Percentiles rank a stretch among this genome's conserved stretches.
Evolutionary conservation across 2,329 filamentous ascomycete species (phyloP).

Genomic region (Aspergillus ibericus): DNA sequence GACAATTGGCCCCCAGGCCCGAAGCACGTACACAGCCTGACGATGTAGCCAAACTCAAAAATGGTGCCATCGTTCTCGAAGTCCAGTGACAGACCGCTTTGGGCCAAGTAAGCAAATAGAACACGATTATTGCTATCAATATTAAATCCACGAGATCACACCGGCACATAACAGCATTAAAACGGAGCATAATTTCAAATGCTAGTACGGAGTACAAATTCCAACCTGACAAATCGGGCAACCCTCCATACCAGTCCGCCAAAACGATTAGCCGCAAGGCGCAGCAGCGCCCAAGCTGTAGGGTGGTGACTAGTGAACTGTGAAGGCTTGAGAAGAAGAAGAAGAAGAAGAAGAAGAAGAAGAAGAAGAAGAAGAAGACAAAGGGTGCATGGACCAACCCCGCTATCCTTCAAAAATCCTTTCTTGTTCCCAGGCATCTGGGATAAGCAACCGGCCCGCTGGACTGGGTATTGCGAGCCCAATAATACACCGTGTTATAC

Average conservation of each 20-base stretch:
- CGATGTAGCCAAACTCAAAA: conserved; percentile 1
- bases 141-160: not conserved
- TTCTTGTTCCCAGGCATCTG: conserved; percentile 2
- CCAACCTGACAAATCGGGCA: not conserved
- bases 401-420: conserved; percentile 1
- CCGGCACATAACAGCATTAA: not conserved
- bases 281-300: not conserved
- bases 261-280: not conserved
- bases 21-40: not conserved
- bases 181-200: not conserved
- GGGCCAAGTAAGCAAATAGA: not conserved
- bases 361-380: conserved; percentile 1
- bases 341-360: not conserved
- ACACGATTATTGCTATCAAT: not conserved
- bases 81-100: not conserved
- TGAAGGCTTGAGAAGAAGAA: not conserved
- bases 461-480: conserved; percentile 5
- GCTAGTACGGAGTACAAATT: too few relatives aligned
- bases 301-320: too few relatives aligned
- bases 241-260: not conserved
- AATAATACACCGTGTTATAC: not conserved
- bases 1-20: not conserved
- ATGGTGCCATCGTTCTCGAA: not conserved
- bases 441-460: conserved; percentile 10
- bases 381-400: conserved; percentile 8